These are phyloP conservation scores for Alternaria tenuissima DNA, from an alignment of 2,329 filamentous ascomycete species.

Conservation along the genomic window DNA sequence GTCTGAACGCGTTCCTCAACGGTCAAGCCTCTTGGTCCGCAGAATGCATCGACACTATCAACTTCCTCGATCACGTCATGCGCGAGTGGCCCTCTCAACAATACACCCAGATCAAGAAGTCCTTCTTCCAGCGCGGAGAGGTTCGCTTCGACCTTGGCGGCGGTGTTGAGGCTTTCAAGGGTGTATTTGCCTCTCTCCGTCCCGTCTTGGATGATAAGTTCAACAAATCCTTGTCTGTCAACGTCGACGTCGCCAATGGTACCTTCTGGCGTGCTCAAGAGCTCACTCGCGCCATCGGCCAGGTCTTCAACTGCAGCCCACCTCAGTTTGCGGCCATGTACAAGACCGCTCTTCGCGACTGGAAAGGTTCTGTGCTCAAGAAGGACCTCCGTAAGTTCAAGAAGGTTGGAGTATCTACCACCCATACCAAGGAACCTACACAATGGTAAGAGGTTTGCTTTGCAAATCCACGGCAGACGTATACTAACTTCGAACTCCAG, in stretches of 20 bases:
- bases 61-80: slow-evolving; percentile 89
- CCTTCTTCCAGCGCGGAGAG: slow-evolving; percentile 73
- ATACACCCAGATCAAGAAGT: slow-evolving; percentile 78
- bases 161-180: slow-evolving; percentile 81
- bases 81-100: slow-evolving; percentile 77
- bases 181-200: slow-evolving; percentile 85
- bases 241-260: slow-evolving; percentile 90
- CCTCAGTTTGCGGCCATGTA: slow-evolving; percentile 26
- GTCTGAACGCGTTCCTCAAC: slow-evolving; percentile 72
- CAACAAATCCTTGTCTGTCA: slow-evolving; percentile 75
- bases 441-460: slow-evolving; percentile 46
- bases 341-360: slow-evolving; percentile 34
- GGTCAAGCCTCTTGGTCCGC: slow-evolving; percentile 60
- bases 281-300: slow-evolving; percentile 46
- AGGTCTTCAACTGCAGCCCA: slow-evolving; percentile 39
- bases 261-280: slow-evolving; percentile 75
- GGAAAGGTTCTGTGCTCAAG: slow-evolving; percentile 37
- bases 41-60: slow-evolving; percentile 79
- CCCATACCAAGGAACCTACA: slow-evolving; percentile 50
- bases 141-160: slow-evolving; percentile 64
- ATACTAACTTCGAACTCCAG: background rate
- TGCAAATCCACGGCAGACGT: background rate
- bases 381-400: slow-evolving; percentile 54
- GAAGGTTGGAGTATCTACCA: slow-evolving; percentile 52
- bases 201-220: slow-evolving; percentile 65